Evolutionary conservation across 129 eudicot species (phyloP), one percentile per base, ranked within the genome.

Genomic region (Heracleum sosnowskyi): DNA sequence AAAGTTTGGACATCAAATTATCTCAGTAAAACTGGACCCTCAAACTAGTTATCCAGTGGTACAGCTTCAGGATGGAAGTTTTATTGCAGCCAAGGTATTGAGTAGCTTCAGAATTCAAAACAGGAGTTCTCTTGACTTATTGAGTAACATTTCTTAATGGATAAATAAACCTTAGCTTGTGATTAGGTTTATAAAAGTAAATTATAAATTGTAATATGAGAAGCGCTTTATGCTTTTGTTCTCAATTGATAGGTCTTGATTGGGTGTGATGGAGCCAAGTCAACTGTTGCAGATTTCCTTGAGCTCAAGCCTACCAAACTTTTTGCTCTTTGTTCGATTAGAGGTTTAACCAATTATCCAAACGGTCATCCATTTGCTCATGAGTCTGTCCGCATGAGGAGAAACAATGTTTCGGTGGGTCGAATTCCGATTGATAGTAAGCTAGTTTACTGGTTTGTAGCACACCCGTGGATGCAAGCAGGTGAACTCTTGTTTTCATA

Each of bases 251-350:
- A 91, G 93, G 87, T 80, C 71, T 79, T 88, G 47, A 82, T 91
- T 24, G 93, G 96, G 11, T 91, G 93, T 68, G 96, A 88, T 78
- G 93, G 93, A 66, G 79, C 81, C 34, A 83, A 80, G 3, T 91
- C 96, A 1, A 79, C 87, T 0, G 78, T 85, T 77, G 87, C 96
- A 0, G 36, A 88, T 16, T 88, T 74, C 82, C 89, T 91, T 76
- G 82, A 79, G 35, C 69, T 91, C 16, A 85, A 83, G 78, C 84
- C 85, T 37, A 77, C 89, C 34, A 83, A 80, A 76, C 51, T 41
- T 37, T 84, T 80, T 46, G 33, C 69, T 0, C 70, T 72, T 26
- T 44, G 79, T 73, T 77, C 74, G 3, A 68, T 80, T 11, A 91
- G 96, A 87, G 93, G 93, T 35, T 62, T 88, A 69, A 76, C 91